These are phyloP conservation scores for Trichocomaceae sp. DNA, from an alignment of 2,329 filamentous ascomycete species.

Conservation along the genomic window DNA sequence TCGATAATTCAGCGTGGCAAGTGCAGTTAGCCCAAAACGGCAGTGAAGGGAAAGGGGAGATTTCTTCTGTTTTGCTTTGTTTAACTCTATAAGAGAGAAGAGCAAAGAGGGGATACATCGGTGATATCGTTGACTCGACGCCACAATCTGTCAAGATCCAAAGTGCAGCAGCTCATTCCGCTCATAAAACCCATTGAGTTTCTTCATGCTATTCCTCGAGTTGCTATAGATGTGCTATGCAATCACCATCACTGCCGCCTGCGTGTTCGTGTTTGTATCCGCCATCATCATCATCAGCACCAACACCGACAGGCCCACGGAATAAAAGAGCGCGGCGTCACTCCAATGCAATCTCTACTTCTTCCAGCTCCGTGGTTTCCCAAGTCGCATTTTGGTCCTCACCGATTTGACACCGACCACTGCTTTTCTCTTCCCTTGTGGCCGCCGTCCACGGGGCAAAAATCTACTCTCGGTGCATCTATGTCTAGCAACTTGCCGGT, in stretches of 20 bases:
- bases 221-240: slow-evolving; percentile 13
- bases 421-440: slow-evolving; percentile 28
- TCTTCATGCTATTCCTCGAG: slow-evolving; percentile 2
- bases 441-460: slow-evolving; percentile 33
- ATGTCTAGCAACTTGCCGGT: slow-evolving; percentile 39
- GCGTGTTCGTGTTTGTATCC: neutral
- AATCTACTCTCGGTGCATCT: slow-evolving; percentile 35
- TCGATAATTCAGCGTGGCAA: slow-evolving; percentile 1
- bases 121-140: neutral
- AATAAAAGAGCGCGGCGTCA: slow-evolving; percentile 9
- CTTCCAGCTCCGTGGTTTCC: slow-evolving; percentile 33
- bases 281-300: neutral
- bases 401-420: slow-evolving; percentile 28
- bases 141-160: neutral
- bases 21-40: slow-evolving; percentile 4
- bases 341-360: slow-evolving; percentile 38
- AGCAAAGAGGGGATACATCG: neutral
- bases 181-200: neutral
- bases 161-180: neutral
- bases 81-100: neutral
- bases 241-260: neutral
- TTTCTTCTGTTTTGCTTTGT: neutral
- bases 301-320: neutral
- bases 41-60: neutral
- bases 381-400: slow-evolving; percentile 31